These are phyloP conservation scores for Aquilaria malaccensis DNA, from an alignment of 345 rosid species.

Conservation along the genomic window DNA sequence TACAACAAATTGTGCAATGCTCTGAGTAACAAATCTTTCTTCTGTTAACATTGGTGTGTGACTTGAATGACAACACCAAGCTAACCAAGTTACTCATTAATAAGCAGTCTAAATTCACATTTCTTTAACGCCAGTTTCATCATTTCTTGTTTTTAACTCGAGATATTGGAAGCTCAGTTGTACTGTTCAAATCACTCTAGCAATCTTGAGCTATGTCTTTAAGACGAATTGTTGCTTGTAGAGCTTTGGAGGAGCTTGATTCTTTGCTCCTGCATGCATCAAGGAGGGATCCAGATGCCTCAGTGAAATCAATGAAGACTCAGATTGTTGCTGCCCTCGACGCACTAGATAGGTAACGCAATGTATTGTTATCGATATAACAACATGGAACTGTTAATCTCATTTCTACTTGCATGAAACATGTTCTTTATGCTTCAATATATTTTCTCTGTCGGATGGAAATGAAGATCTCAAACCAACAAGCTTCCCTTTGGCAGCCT, in stretches of 20 bases:
- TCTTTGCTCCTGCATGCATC: conserved; percentile 64
- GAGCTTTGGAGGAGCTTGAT: conserved; percentile 77
- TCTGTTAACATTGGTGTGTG: no score
- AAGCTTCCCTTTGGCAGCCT: conserved; percentile 34
- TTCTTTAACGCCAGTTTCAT: no score
- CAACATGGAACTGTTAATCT: background rate
- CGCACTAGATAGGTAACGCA: conserved; percentile 51
- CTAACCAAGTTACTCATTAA: no score
- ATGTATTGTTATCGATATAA: no score
- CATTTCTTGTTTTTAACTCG: background rate
- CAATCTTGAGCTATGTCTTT: background rate
- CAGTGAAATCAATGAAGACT: conserved; percentile 54
- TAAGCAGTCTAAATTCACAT: no score
- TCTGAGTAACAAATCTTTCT: no score
- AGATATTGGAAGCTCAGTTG: background rate
- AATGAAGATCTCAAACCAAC: background rate
- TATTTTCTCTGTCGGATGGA: no score
- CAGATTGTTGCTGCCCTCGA: conserved; percentile 45
- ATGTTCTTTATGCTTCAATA: background rate
- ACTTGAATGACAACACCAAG: no score
- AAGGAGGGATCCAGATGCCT: conserved; percentile 59
- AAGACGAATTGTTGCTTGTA: conserved; percentile 4
- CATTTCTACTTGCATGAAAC: background rate
- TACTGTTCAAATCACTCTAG: background rate
- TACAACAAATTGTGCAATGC: no score